Percentiles rank a stretch among this genome's conserved stretches.
Evolutionary conservation across 257 asterid genomes (phyloP).

Genomic region (Hygrophila difformis): DNA sequence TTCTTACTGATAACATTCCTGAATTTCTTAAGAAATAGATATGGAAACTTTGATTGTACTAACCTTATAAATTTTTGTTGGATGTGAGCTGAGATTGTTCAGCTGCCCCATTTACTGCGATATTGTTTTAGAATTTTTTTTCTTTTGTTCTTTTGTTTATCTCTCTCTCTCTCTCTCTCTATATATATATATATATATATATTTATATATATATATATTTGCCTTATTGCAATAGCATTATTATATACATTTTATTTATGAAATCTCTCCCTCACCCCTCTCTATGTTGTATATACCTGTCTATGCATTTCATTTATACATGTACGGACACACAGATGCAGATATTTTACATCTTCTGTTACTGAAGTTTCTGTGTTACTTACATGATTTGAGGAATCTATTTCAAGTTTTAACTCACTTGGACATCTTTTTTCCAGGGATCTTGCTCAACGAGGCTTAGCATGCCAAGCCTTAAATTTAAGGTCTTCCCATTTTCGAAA

Average conservation of each 20-base stretch:
- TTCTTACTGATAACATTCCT: neutral
- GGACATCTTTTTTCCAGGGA: slow-evolving; percentile 45
- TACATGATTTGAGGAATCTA: neutral
- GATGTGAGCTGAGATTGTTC: no score
- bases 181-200: no score
- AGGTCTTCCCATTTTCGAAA: slow-evolving; percentile 77
- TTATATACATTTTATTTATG: no score
- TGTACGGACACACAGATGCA: no score
- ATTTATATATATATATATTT: no score
- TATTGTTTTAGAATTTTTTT: neutral
- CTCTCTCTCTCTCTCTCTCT: neutral
- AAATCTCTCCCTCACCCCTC: no score
- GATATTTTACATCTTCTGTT: neutral
- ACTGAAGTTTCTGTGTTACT: neutral
- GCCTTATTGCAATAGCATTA: no score
- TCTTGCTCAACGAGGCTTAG: slow-evolving; percentile 70
- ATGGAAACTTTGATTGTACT: neutral
- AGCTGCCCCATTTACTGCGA: neutral
- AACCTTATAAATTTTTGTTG: neutral
- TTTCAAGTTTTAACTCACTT: slow-evolving; percentile 17
- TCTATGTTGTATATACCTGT: no score
- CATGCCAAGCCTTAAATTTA: slow-evolving; percentile 64
- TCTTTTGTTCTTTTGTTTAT: neutral
- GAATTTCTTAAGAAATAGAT: neutral
- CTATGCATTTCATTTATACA: no score